phyloP scores from a whole-genome alignment of 768 basidiomycete species.

The Rossbeevera mucosa region DNA sequence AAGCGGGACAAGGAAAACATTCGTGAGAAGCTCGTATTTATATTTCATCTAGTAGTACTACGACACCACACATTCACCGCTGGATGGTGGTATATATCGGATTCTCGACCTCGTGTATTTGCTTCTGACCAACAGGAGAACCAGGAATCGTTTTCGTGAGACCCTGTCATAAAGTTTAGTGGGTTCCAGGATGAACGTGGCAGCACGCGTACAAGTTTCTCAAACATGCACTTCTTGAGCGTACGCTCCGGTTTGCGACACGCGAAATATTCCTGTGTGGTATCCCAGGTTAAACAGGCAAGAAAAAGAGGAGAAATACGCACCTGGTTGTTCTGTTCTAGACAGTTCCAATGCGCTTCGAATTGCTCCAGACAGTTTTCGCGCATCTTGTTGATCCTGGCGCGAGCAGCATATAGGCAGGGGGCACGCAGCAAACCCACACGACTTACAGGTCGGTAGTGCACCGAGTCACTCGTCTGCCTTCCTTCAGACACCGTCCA shows the following conservation, averaged over 20 bases:
- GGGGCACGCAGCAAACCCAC: not conserved
- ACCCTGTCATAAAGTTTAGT: slow-evolving; percentile 49
- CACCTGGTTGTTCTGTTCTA: slow-evolving; percentile 94
- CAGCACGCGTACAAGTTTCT: slow-evolving; percentile 76
- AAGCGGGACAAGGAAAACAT: slow-evolving; percentile 28
- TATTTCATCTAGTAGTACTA: not conserved
- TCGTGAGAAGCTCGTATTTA: not conserved
- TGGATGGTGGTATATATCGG: slow-evolving; percentile 82
- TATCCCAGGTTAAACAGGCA: not conserved
- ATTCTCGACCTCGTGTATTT: slow-evolving; percentile 83
- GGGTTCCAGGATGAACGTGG: not conserved
- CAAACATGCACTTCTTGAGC: slow-evolving; percentile 92
- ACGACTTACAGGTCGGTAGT: slow-evolving; percentile 82
- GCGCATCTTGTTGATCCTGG: slow-evolving; percentile 87
- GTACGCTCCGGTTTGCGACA: slow-evolving; percentile 87
- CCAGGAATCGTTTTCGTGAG: slow-evolving; percentile 90
- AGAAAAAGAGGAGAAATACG: slow-evolving; percentile 23
- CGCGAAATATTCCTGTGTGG: slow-evolving; percentile 70
- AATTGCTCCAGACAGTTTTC: slow-evolving; percentile 87
- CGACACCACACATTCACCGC: slow-evolving; percentile 50
- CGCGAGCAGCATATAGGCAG: not conserved
- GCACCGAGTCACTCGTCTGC: slow-evolving; percentile 91
- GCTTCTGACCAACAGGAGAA: slow-evolving; percentile 71
- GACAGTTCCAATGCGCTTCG: slow-evolving; percentile 89
- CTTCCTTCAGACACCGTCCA: slow-evolving; percentile 92